Base-by-base conservation (phyloP, 345 rosid species). In the Acer campestre region DNA sequence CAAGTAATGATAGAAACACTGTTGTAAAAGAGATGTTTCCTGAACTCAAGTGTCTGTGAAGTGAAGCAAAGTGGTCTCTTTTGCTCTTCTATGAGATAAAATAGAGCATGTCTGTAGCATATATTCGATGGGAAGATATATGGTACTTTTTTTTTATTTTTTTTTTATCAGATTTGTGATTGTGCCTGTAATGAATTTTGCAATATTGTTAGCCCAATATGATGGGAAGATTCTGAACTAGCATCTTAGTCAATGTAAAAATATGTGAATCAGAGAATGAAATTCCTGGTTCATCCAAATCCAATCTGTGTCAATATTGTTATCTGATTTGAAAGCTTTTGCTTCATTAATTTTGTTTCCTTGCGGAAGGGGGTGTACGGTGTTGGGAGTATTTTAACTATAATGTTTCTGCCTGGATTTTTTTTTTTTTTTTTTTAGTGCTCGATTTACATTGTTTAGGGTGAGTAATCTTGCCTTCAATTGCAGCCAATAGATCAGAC, bases 401-500 rank as follows among this genome's bases (percentile, higher is more conserved):
- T 56, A 58, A 42, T 51, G 40, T 46, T 65, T 58, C 35, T 72
- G 38, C 31, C 31, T 53, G 71, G 31, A 35, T 35, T 42, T 56
- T 18, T 20, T 81, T 20, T 4, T 22, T n/a, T n/a, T n/a, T n/a
- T n/a, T n/a, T n/a, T n/a, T n/a, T n/a, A n/a, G n/a, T 2, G n/a
- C 1, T 31, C n/a, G 5, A 22, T 18, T 70, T n/a, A 31, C 63
- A 48, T 70, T 69, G 7, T 48, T 69, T 72, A 46, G 71, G 40
- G 29, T 17, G 56, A 35, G 25, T 75, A 66, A 61, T 77, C 70
- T 75, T 81, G 42, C 51, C 64, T 61, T 63, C 18, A 67, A 75
- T 80, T 86, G 89, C 95, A 96, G 99, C 98, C 71, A 89, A 82
- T 84, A 83, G 83, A 78, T 86, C 97, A 68, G 87, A 90, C 61